Evolutionary conservation across 441 rosid species (phyloP), one percentile per base, ranked within the genome.

Genomic region (Gossypium laxum): DNA sequence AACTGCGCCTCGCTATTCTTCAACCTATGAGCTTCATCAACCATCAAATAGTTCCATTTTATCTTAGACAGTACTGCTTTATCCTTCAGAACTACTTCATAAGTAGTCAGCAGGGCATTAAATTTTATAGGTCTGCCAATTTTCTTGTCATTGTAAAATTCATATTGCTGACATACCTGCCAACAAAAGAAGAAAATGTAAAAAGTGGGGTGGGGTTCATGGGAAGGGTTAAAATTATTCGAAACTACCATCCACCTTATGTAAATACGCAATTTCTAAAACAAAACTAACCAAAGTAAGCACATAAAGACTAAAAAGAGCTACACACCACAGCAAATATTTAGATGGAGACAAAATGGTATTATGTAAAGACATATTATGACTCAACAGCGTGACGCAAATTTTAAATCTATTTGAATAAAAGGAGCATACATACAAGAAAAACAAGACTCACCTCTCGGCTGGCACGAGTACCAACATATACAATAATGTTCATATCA

Each of bases 1-100:
- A 96, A 82, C 82, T 96, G 99, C 41, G 99, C 99, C 84, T 96
- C 99, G 12, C 98, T 88, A 75, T 96, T 96, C 83, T 96, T 96
- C 82, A 96, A 82, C 82, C 99, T 85, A 76, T 96, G 99, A 76
- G 99, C 99, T 84, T 96, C 99, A 85, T 96, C 99, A 77, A 96
- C 99, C 99, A 59, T 96, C 77, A 90, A 73, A 85, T 96, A 96
- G 82, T 80, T 88, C 99, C 98, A 96, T 87, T 84, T 96, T 72
- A 96, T 90, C 89, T 89, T 96, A 66, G 98, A 93, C 69, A 96
- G 91, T 64, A 90, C 88, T 58, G 84, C 93, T 78, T 96, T 96
- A 75, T 96, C 99, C 83, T 96, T 96, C 61, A 96, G 87, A 74
- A 96, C 94, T 62, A 96, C 99, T 85, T 96, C 99, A 80, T 96